Percentiles rank a stretch among this genome's conserved stretches.
Conservation (phyloP, 225 moss, liverwort and hornwort species). For the Polytrichum formosum region DNA sequence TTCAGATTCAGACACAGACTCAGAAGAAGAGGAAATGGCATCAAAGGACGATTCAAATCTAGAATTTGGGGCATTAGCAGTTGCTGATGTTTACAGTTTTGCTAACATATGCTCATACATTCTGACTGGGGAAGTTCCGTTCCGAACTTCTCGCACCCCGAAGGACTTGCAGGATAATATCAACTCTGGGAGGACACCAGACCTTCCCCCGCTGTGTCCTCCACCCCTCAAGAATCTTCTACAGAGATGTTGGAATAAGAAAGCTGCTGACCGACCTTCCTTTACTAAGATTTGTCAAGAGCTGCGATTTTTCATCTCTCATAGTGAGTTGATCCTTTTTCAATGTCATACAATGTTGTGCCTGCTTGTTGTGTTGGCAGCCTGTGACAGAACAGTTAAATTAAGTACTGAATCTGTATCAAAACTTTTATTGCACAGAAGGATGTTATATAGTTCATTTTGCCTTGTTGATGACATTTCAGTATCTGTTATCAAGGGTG, state of each 20-base stretch:
- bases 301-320: neutral
- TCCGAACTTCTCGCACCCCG: neutral
- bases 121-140: conserved; percentile 1
- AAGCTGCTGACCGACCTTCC: neutral
- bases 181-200: neutral
- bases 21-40: neutral
- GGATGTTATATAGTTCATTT: too few species aligned
- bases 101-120: neutral
- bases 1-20: neutral
- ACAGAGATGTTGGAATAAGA: neutral
- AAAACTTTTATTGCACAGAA: too few species aligned
- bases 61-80: neutral
- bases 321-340: too few species aligned
- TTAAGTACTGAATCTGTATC: too few species aligned
- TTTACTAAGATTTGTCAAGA: neutral
- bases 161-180: neutral
- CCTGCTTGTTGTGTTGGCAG: too few species aligned
- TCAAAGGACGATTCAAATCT: neutral
- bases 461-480: too few species aligned
- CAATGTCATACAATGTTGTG: too few species aligned
- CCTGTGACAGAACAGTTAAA: too few species aligned
- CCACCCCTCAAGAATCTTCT: neutral
- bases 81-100: conserved; percentile 4
- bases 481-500: too few species aligned
- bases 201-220: neutral